These are phyloP conservation scores for Apiospora pterosperma DNA, from an alignment of 2,329 filamentous ascomycete species.

Conservation along the genomic window DNA sequence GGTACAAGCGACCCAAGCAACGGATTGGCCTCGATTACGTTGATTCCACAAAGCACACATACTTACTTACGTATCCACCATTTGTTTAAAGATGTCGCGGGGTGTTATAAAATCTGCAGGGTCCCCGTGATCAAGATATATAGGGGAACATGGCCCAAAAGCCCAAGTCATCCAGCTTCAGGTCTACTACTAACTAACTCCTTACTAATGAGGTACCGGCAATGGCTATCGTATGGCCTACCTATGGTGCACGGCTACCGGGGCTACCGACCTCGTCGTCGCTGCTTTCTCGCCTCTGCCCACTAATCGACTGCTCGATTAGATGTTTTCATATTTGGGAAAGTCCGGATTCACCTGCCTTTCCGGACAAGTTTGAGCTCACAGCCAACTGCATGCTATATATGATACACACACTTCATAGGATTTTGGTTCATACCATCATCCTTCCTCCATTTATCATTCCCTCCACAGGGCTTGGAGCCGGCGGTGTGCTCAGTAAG, in stretches of 20 bases:
- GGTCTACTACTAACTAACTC: too few species aligned
- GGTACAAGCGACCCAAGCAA: neutral
- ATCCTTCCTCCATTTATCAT: neutral
- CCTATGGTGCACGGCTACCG: too few species aligned
- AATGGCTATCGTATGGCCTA: too few species aligned
- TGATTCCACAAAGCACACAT: neutral
- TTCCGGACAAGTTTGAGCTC: neutral
- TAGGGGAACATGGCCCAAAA: neutral
- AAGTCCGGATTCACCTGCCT: too few species aligned
- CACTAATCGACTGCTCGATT: too few species aligned
- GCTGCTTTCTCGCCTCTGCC: too few species aligned
- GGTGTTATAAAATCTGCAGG: neutral
- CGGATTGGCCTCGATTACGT: neutral
- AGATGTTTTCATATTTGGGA: neutral
- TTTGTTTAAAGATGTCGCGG: neutral
- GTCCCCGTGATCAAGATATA: too few species aligned
- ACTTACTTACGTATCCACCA: too few species aligned
- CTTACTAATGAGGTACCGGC: too few species aligned
- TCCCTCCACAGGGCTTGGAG: slow-evolving; percentile 31
- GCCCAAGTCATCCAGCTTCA: neutral
- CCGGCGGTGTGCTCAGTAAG: slow-evolving; percentile 27
- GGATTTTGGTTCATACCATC: neutral
- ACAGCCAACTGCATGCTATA: neutral
- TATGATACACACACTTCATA: neutral
- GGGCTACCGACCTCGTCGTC: too few species aligned